Evolutionary conservation across 371 early-diverging fungal genomes (phyloP), one percentile per base, ranked within the genome.

Genomic region (Furculomyces boomerangus): DNA sequence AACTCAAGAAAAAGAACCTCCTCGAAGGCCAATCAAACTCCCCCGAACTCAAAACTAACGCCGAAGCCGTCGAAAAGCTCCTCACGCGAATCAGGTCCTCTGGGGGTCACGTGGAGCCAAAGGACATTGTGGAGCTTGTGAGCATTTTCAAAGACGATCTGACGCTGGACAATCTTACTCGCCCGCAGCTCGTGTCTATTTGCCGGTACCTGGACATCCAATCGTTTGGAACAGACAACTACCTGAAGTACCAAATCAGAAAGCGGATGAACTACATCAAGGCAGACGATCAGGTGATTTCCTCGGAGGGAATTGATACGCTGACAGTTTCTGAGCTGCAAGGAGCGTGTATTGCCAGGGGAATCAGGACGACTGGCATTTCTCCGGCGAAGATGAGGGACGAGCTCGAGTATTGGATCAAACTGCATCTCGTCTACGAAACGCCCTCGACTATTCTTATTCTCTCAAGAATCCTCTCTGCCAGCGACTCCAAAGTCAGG

Each of bases 201-300:
- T 88, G 89, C 63, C 80, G 86, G 48, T 95, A 88, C 72, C 85
- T 94, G 88, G 83, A 80, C 58, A 76, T 93, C 60, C 88, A 86
- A 53, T 84, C 90, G 18, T 93, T 94, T 69, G 97, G 95, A 29
- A 93, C 94, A 16, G 95, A 95, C 70, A 81, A 83, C 55, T 90
- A 88, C 58, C 74, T 94, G 60, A 78, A 93, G 50, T 86, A 84
- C 71, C 88, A 85, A 65, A 83, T 95, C 60, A 77, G 88, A 28
- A 81, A 81, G 56, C 74, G 83, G 39, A 85, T 95, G 80, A 71
- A 76, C 48, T 77, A 87, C 56, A 79, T 97, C 56, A 79, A 83
- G 54, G 75, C 78, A 5, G 97, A 97, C 69, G 97, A 97, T 66
- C 76, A 73, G 76, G 75, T 87, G 58, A 93, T 93, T 58, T 69